phyloP scores from a whole-genome alignment of 805 yeast species.

The Candida ponderosae region DNA sequence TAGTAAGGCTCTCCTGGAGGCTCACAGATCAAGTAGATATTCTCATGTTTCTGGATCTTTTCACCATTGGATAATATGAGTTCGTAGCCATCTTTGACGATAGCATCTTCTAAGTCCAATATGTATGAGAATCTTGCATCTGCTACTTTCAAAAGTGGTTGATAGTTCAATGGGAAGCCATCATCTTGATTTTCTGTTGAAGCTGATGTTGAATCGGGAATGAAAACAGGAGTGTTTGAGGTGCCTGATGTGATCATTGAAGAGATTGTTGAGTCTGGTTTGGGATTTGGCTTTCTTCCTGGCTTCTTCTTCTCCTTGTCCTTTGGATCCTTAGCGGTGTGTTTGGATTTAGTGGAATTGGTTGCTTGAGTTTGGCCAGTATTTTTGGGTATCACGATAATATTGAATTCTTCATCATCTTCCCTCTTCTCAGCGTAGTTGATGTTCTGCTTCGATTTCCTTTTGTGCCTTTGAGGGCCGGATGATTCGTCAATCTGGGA shows the following conservation, averaged over 20 bases:
- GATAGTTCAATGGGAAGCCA: slow-evolving; percentile 16
- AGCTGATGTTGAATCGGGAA: not conserved
- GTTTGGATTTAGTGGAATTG: no score
- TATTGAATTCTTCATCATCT: not conserved
- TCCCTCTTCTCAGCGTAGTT: not conserved
- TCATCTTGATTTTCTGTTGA: slow-evolving; percentile 2
- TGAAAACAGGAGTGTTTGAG: not conserved
- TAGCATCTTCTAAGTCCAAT: slow-evolving; percentile 30
- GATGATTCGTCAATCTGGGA: no score
- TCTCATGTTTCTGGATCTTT: slow-evolving; percentile 35
- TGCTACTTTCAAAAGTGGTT: slow-evolving; percentile 9
- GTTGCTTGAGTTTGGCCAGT: no score
- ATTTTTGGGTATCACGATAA: not conserved
- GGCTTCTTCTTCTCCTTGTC: not conserved
- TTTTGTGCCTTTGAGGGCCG: no score
- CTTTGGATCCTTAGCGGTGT: no score
- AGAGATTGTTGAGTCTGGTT: not conserved
- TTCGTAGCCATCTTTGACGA: slow-evolving; percentile 18
- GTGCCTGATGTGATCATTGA: not conserved
- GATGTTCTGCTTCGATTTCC: not conserved
- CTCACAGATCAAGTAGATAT: slow-evolving; percentile 77
- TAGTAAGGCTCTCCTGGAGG: slow-evolving; percentile 95
- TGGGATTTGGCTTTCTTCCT: not conserved
- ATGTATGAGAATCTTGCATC: slow-evolving; percentile 23
- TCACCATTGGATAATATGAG: slow-evolving; percentile 14